Evolutionary conservation across 768 basidiomycete genomes (phyloP).

Genomic region (Termitomyces sp.): DNA sequence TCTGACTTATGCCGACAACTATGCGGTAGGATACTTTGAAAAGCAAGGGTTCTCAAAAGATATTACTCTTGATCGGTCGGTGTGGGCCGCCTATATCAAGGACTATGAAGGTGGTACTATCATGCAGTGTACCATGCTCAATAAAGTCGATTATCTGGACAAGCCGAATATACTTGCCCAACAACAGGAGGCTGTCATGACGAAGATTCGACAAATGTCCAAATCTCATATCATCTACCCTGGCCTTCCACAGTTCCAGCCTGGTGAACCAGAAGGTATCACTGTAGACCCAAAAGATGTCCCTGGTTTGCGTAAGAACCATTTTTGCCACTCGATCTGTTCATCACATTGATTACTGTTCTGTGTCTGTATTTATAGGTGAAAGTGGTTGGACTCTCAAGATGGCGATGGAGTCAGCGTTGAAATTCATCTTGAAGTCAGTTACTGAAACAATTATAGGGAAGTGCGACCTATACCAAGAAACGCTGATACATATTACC

Average conservation of each 20-base stretch:
- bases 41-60: constrained; percentile 99
- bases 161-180: constrained; percentile 67
- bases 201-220: constrained; percentile 83
- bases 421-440: not conserved
- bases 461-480: constrained; percentile 29
- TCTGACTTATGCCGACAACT: constrained; percentile 98
- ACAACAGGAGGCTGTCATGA: constrained; percentile 87
- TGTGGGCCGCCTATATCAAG: constrained; percentile 99
- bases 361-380: constrained; percentile 34
- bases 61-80: constrained; percentile 82
- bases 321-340: constrained; percentile 3
- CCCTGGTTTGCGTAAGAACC: constrained; percentile 73
- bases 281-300: constrained; percentile 70
- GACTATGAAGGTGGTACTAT: constrained; percentile 99
- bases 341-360: constrained; percentile 1
- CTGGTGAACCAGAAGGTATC: constrained; percentile 45
- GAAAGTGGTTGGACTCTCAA: constrained; percentile 92
- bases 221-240: constrained; percentile 81
- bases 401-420: constrained; percentile 65
- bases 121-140: constrained; percentile 98
- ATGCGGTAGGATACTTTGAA: constrained; percentile 98
- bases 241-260: constrained; percentile 74
- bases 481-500: constrained; percentile 55
- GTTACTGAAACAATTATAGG: constrained; percentile 14
- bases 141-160: constrained; percentile 83